Conservation (phyloP, 75 land plant species). For the Pinus taeda region DNA sequence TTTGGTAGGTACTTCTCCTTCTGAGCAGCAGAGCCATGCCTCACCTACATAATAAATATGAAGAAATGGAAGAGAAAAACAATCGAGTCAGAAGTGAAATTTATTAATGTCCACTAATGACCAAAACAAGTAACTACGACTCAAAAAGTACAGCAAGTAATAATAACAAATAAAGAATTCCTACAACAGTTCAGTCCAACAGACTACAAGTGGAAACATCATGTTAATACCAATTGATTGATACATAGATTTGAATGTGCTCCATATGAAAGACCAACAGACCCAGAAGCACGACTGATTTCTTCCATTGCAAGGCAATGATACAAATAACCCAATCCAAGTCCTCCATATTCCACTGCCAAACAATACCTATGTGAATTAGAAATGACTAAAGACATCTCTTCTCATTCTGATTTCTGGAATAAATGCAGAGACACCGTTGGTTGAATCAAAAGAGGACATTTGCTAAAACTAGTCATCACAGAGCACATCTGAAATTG, state of each 20-base stretch:
- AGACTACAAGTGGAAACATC: conserved; percentile 5
- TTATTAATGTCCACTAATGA: not conserved
- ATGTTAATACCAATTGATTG: conserved; percentile 82
- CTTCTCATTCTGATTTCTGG: not conserved
- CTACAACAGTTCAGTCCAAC: not conserved
- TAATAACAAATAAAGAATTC: no score
- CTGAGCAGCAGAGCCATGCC: conserved; percentile 80
- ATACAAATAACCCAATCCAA: conserved; percentile 94
- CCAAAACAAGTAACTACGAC: not conserved
- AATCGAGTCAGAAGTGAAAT: not conserved
- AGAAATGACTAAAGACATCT: not conserved
- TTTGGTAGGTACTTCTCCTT: conserved; percentile 94
- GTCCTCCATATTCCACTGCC: conserved; percentile 94
- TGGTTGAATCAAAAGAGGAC: no score
- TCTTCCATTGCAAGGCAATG: conserved; percentile 99
- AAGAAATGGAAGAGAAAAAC: not conserved
- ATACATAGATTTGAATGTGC: conserved; percentile 98
- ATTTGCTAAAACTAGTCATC: no score
- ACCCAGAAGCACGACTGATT: conserved; percentile 97
- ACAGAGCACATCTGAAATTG: not conserved
- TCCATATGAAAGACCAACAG: conserved; percentile 96
- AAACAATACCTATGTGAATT: conserved; percentile 1
- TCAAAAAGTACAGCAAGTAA: no score
- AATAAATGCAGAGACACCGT: no score
- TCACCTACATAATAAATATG: conserved; percentile 55